Conservation (phyloP, 768 basidiomycete species). For the Agrocybe pediades region DNA sequence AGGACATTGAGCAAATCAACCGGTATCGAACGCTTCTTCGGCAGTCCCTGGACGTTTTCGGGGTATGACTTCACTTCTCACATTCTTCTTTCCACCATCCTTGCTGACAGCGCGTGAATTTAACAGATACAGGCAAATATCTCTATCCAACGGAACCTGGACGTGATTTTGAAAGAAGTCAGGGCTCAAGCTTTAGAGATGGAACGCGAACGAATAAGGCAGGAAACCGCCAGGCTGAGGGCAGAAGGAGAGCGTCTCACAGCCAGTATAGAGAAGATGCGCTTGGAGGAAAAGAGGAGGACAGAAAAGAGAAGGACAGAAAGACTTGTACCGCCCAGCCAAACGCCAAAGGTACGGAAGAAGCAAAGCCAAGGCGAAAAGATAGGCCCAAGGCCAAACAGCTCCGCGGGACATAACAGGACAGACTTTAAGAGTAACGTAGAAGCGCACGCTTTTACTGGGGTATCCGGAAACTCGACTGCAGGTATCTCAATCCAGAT, state of each 20-base stretch:
- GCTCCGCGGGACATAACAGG: background rate
- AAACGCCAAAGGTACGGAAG: background rate
- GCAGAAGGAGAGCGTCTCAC: background rate
- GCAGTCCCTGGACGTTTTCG: slow-evolving; percentile 11
- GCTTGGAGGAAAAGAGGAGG: slow-evolving; percentile 2
- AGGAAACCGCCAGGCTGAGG: background rate
- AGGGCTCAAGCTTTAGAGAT: background rate
- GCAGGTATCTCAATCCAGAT: background rate
- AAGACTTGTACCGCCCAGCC: background rate
- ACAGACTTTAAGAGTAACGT: no score
- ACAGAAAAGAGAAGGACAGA: background rate
- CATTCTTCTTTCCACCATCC: background rate
- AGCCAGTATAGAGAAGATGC: background rate
- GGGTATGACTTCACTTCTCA: background rate
- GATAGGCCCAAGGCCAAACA: background rate
- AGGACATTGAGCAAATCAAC: slow-evolving; percentile 3
- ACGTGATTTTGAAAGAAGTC: background rate
- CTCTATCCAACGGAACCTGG: slow-evolving; percentile 6
- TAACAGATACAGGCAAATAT: slow-evolving; percentile 4
- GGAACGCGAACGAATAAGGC: background rate
- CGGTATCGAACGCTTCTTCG: slow-evolving; percentile 4
- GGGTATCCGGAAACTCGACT: background rate
- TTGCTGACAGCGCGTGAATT: background rate
- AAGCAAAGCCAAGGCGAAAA: background rate
- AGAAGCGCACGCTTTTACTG: no score